phyloP scores from a whole-genome alignment of 148 eudicot genomes.

The Nepenthes gracilis region DNA sequence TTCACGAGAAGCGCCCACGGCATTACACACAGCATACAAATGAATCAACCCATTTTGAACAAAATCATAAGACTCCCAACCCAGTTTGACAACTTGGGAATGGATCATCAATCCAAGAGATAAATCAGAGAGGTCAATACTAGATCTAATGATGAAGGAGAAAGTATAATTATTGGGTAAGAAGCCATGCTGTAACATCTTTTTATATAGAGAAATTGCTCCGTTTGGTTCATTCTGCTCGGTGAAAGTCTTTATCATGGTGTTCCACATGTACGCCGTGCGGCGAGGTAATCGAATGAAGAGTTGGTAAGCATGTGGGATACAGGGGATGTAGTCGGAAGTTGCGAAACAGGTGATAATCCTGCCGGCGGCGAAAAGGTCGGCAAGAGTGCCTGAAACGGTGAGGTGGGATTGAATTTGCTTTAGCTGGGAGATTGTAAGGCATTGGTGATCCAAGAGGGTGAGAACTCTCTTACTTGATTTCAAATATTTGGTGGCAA shows the following conservation, averaged over 20 bases:
- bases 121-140: constrained; percentile 27
- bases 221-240: constrained; percentile 19
- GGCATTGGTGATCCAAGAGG: constrained; percentile 41
- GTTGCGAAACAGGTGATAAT: constrained; percentile 23
- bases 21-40: constrained; percentile 38
- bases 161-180: constrained; percentile 63
- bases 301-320: constrained; percentile 28
- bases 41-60: constrained; percentile 74
- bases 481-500: constrained; percentile 31
- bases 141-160: constrained; percentile 50
- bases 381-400: constrained; percentile 48
- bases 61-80: constrained; percentile 75
- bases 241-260: constrained; percentile 31
- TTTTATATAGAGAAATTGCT: constrained; percentile 29
- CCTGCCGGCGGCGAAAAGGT: constrained; percentile 43
- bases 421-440: constrained; percentile 29
- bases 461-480: constrained; percentile 27
- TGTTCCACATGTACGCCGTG: constrained; percentile 48
- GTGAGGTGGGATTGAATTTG: constrained; percentile 67
- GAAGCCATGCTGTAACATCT: constrained; percentile 31
- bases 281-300: constrained; percentile 31
- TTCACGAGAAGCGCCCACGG: constrained; percentile 23
- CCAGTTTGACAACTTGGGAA: constrained; percentile 34
- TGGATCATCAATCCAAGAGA: constrained; percentile 36
- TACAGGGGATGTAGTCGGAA: constrained; percentile 14